Evolutionary conservation across 495 filamentous ascomycete genomes (phyloP), one percentile per base, ranked within the genome.

Genomic region (Jackrogersella multiformis): DNA sequence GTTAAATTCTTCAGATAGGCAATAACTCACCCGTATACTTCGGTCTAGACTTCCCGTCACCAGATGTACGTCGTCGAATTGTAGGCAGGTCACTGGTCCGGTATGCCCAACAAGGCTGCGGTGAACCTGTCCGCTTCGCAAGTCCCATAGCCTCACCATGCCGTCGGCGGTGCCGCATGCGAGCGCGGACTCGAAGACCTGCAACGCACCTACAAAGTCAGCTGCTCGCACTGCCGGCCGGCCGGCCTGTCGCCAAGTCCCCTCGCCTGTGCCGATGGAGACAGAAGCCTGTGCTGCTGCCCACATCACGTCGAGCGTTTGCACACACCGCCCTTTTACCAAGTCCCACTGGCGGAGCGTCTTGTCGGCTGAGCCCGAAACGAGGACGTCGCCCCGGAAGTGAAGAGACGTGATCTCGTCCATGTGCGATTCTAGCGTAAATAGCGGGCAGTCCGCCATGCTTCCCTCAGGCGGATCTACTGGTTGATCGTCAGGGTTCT

Each of bases 261-360:
- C 82, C 66, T 85, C 84, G 58, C 77, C 78, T 0, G 82, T 78
- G 8, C 80, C 79, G 49, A 88, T 82, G 7, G 84, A 84, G 28
- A 92, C 87, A 7, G 89, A 91, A 23, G 92, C 93, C 75, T 98
- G 96, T 2, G 95, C 93, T 1, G 95, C 92, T 4, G 95, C 95
- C 95, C 95, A 99, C 68, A 99, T 88, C n/a, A 99, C 94, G 77
- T 99, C 95, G 24, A 99, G 81, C 1, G 95, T 99, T 78, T 99
- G 95, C 28, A 98, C 92, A 76, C 95, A 98, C 51, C 96, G 90
- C 6, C 95, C 95, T 73, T 92, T 97, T 63, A 91, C 90, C 30
- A 99, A 80, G 84, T 99, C 95, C 95, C 95, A 99, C 78, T 99
- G 95, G 44, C 95, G 87, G 39, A 99, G 79, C 2, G 95, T 99